Evolutionary conservation across 228 moss, liverwort and hornwort species (phyloP).

Genomic region (Sphagnum fallax): DNA sequence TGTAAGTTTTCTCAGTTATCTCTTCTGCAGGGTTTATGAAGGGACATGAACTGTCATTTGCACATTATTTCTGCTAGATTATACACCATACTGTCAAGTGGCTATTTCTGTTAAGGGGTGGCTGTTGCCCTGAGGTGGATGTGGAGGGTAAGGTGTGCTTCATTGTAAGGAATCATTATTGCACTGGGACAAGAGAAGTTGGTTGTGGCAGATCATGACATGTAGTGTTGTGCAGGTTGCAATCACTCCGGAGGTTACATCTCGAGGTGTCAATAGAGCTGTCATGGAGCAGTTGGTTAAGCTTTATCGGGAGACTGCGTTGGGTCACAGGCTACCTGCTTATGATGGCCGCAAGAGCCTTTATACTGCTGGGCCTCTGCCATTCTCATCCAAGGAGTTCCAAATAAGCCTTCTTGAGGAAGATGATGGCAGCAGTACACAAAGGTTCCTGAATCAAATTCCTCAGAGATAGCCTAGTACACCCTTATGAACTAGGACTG

Average conservation of each 20-base stretch:
- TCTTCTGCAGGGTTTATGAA: background rate
- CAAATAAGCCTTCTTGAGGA: conserved; percentile 48
- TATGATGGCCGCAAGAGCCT: conserved; percentile 94
- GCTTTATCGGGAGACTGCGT: conserved; percentile 64
- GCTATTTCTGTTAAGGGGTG: too few relatives aligned
- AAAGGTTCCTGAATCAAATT: background rate
- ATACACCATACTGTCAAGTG: too few relatives aligned
- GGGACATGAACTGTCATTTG: too few relatives aligned
- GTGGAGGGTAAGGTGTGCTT: background rate
- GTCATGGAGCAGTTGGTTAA: conserved; percentile 91
- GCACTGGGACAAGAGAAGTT: too few relatives aligned
- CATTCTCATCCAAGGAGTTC: conserved; percentile 81
- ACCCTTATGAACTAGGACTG: too few relatives aligned
- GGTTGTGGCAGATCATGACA: background rate
- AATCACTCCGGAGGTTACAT: conserved; percentile 91
- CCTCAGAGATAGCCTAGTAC: too few relatives aligned
- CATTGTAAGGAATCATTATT: background rate
- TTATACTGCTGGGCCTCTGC: conserved; percentile 91
- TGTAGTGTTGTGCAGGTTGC: conserved; percentile 46
- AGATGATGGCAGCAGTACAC: background rate
- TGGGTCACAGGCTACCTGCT: conserved; percentile 78
- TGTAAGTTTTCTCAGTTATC: conserved; percentile 13
- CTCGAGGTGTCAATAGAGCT: conserved; percentile 89
- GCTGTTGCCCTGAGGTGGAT: background rate
- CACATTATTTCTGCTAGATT: too few relatives aligned